Evolutionary conservation across 2,329 filamentous ascomycete genomes (phyloP).

Genomic region (Chaetomium olivaceum): DNA sequence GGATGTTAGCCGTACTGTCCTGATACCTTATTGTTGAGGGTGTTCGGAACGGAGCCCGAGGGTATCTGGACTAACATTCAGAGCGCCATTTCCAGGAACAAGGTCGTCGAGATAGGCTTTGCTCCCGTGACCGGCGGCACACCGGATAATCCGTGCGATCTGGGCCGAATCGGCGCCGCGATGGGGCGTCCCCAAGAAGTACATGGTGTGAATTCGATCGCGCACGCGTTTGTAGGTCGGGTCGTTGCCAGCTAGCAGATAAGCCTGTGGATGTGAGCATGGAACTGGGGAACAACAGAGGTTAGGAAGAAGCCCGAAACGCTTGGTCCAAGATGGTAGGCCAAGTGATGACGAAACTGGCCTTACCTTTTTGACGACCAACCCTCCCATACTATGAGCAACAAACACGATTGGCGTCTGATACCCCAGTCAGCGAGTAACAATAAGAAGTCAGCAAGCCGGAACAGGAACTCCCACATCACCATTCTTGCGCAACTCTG

Average conservation of each 20-base stretch:
- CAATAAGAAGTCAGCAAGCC: background rate
- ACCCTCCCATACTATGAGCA: constrained; percentile 29
- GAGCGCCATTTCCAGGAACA: constrained; percentile 11
- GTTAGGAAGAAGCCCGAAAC: background rate
- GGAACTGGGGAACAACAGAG: background rate
- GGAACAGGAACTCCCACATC: background rate
- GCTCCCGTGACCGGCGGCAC: constrained; percentile 13
- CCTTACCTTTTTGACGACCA: constrained; percentile 27
- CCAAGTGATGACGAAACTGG: background rate
- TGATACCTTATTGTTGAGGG: too few relatives aligned
- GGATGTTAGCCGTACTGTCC: background rate
- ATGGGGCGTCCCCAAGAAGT: constrained; percentile 37
- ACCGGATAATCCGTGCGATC: constrained; percentile 30
- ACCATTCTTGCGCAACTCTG: constrained; percentile 14
- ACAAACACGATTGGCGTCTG: constrained; percentile 26
- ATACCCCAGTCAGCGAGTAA: background rate
- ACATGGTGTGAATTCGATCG: constrained; percentile 30
- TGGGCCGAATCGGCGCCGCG: constrained; percentile 28
- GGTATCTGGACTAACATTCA: constrained; percentile 3
- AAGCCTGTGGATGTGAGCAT: constrained; percentile 1
- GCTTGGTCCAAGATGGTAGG: background rate
- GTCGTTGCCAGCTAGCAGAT: constrained; percentile 8
- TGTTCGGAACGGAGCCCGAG: background rate
- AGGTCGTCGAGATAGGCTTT: constrained; percentile 34
- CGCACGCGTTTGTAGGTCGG: constrained; percentile 19